Percentiles rank a stretch among this genome's conserved stretches.
Conservation (phyloP, 2,329 filamentous ascomycete genomes). For the Leptographium galeiforme region DNA sequence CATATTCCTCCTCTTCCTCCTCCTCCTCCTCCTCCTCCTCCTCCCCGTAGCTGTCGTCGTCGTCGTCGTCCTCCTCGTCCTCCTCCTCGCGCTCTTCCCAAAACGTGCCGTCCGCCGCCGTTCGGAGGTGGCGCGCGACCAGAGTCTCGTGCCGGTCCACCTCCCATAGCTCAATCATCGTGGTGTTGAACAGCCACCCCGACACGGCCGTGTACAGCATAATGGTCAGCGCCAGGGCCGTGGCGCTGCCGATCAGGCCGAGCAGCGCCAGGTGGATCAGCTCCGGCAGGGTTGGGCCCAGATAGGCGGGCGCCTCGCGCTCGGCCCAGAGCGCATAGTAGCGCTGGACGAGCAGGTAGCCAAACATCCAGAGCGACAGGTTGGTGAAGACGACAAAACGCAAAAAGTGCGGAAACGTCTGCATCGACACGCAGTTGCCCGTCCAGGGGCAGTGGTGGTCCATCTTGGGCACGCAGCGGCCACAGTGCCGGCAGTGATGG, state of each 20-base stretch:
- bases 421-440: conserved; percentile 67
- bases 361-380: conserved; percentile 47
- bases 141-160: conserved; percentile 48
- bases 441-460: conserved; percentile 85
- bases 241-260: conserved; percentile 41
- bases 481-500: conserved; percentile 70
- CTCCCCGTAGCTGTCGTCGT: conserved; percentile 13
- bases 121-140: conserved; percentile 27
- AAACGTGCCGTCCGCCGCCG: conserved; percentile 25
- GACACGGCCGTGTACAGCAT: conserved; percentile 50
- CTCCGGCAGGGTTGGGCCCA: conserved; percentile 50
- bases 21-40: conserved; percentile 20
- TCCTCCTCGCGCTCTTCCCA: conserved; percentile 21
- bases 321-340: conserved; percentile 47
- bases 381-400: conserved; percentile 64
- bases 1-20: conserved; percentile 1
- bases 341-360: conserved; percentile 46
- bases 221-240: conserved; percentile 48
- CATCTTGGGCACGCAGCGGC: conserved; percentile 66
- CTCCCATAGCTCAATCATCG: conserved; percentile 74
- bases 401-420: conserved; percentile 69
- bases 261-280: conserved; percentile 50
- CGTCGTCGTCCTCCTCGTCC: conserved; percentile 16
- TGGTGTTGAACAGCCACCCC: conserved; percentile 54
- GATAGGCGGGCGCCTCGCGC: conserved; percentile 57